These are phyloP conservation scores for Osmozyma mogii DNA, from an alignment of 805 yeast species.

Conservation along the genomic window DNA sequence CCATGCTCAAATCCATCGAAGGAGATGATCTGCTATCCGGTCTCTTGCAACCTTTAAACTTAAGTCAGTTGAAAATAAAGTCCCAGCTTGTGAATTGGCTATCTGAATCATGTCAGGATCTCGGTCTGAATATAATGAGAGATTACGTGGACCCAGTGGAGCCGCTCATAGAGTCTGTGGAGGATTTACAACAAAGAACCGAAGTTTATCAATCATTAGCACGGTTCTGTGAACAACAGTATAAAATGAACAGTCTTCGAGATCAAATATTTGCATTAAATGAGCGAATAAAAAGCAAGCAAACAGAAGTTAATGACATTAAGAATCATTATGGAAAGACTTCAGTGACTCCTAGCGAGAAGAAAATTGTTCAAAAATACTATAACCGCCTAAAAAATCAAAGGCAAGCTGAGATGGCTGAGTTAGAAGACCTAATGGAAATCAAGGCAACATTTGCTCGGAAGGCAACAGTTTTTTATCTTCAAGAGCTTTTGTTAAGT, in stretches of 20 bases:
- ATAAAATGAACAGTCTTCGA: slow-evolving; percentile 35
- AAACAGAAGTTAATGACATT: slow-evolving; percentile 43
- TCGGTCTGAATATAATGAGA: slow-evolving; percentile 49
- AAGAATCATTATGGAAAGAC: slow-evolving; percentile 35
- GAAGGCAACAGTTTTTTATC: slow-evolving; percentile 51
- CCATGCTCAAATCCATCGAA: slow-evolving; percentile 33
- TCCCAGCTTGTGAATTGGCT: slow-evolving; percentile 60
- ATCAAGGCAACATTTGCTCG: slow-evolving; percentile 37
- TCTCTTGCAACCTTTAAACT: slow-evolving; percentile 11
- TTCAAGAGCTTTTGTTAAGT: slow-evolving; percentile 41
- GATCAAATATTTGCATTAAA: slow-evolving; percentile 37
- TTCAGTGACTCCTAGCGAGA: slow-evolving; percentile 36
- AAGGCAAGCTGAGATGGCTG: slow-evolving; percentile 41
- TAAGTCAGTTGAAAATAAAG: slow-evolving; percentile 19
- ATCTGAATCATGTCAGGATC: slow-evolving; percentile 60
- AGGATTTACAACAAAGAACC: slow-evolving; percentile 23
- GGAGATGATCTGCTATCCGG: slow-evolving; percentile 8
- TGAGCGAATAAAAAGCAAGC: slow-evolving; percentile 33
- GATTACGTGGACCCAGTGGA: slow-evolving; percentile 48
- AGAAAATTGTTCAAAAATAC: slow-evolving; percentile 45
- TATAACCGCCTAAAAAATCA: slow-evolving; percentile 42
- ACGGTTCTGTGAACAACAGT: slow-evolving; percentile 62
- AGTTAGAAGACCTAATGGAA: slow-evolving; percentile 29
- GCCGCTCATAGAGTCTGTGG: slow-evolving; percentile 7
- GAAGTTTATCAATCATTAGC: slow-evolving; percentile 56